Conservation (phyloP, 2,329 filamentous ascomycete genomes). For the Aureobasidium leucospermi region DNA sequence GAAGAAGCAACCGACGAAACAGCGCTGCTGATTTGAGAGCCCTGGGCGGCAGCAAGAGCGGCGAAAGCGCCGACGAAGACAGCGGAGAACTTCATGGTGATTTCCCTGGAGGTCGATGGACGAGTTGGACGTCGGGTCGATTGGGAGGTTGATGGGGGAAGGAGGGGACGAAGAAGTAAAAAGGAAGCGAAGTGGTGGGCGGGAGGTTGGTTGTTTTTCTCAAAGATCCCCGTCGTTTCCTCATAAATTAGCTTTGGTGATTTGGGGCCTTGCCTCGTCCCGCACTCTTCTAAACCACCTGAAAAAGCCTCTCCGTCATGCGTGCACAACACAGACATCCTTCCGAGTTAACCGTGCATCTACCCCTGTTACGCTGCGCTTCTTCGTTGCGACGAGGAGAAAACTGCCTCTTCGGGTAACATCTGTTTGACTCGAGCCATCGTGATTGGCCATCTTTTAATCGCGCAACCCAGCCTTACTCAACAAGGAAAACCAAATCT, state of each 20-base stretch:
- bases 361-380: background rate
- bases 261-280: constrained; percentile 10
- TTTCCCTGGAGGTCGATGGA: background rate
- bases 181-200: background rate
- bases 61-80: constrained; percentile 10
- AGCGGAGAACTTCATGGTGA: constrained; percentile 7
- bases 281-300: constrained; percentile 5
- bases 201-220: constrained; percentile 14
- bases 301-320: constrained; percentile 11
- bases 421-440: background rate
- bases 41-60: constrained; percentile 11
- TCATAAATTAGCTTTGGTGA: background rate
- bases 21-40: constrained; percentile 1
- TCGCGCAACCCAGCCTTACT: constrained; percentile 9
- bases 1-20: constrained; percentile 1
- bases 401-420: background rate
- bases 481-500: constrained; percentile 6
- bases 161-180: constrained; percentile 1
- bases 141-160: background rate
- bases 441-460: constrained; percentile 8
- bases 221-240: constrained; percentile 7
- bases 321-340: background rate
- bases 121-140: constrained; percentile 13
- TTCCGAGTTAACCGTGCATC: constrained; percentile 9
- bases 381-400: constrained; percentile 1